Conservation (phyloP, 306 rosid species). For the Crataegus laevigata region DNA sequence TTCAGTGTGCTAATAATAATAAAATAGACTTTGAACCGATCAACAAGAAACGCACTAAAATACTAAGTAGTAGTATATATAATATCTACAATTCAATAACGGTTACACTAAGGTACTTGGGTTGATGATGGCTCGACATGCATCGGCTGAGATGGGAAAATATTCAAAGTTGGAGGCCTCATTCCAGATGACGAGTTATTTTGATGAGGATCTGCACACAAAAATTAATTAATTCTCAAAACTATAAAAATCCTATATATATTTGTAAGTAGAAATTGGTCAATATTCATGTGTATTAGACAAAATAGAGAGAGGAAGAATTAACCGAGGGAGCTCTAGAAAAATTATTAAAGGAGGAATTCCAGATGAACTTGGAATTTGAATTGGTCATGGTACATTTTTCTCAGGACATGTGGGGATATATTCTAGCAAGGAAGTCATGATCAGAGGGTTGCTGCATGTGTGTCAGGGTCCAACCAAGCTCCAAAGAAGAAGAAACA, state of each 20-base stretch:
- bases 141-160: conserved; percentile 98
- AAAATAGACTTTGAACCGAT: neutral
- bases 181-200: conserved; percentile 31
- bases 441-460: conserved; percentile 18
- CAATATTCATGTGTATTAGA: neutral
- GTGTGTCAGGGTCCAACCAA: conserved; percentile 1
- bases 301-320: neutral
- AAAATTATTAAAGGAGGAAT: conserved; percentile 22
- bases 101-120: conserved; percentile 35
- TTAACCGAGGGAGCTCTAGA: neutral
- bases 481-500: neutral
- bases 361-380: neutral
- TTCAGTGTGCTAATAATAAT: neutral
- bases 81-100: neutral
- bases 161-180: conserved; percentile 94
- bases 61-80: neutral
- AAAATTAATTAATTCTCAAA: neutral
- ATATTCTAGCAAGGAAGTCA: conserved; percentile 23
- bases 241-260: neutral
- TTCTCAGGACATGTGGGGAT: conserved; percentile 26
- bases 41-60: neutral
- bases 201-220: neutral
- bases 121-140: conserved; percentile 65
- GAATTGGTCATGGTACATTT: conserved; percentile 2
- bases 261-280: neutral